Evolutionary conservation across 1,139 yeast genomes (phyloP), one percentile per base, ranked within the genome.

Genomic region (Scheffersomyces titani): DNA sequence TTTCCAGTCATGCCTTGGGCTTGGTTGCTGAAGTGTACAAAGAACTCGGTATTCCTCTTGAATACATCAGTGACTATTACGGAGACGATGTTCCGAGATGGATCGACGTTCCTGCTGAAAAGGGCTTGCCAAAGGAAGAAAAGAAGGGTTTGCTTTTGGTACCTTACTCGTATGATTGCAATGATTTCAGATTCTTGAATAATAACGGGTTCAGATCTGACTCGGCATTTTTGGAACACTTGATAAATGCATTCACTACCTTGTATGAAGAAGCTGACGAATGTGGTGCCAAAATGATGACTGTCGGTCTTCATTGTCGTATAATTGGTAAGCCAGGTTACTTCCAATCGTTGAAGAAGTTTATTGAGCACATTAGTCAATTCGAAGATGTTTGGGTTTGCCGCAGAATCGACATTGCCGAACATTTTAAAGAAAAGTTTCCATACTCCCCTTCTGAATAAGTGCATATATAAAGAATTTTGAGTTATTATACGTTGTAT

Each of bases 311-410:
- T 54, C 78, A 74, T 54, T 70, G 76, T 56, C 68, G 78, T 57
- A 65, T 74, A 24, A 69, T 73, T 52, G 77, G 76, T 50, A 72
- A 71, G 59, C 77, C 78, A 5, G 78, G 75, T 19, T 66, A 74
- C 55, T 71, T 68, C 56, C 70, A 64, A 52, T 76, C 76, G 6
- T 64, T 74, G 57, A 65, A 71, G 54, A 71, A 71, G 56, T 73
- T 74, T 58, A 70, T 74, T 57, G 75, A 72, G 47, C 74, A 74
- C 54, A 69, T 73, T 30, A 63, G 62, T 47, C 53, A 62, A 18
- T 70, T 71, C 55, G 70, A 65, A 47, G 74, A 71, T 50, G 78
- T 72, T 36, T 74, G 77, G 77, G 70, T 74, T n/a, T 67, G 74
- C 50, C 72, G 75, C 7, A 69, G 78, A 61, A 64, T 65, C 50